Conservation (phyloP, 225 moss, liverwort and hornwort genomes). For the Pseudoscleropodium purum region DNA sequence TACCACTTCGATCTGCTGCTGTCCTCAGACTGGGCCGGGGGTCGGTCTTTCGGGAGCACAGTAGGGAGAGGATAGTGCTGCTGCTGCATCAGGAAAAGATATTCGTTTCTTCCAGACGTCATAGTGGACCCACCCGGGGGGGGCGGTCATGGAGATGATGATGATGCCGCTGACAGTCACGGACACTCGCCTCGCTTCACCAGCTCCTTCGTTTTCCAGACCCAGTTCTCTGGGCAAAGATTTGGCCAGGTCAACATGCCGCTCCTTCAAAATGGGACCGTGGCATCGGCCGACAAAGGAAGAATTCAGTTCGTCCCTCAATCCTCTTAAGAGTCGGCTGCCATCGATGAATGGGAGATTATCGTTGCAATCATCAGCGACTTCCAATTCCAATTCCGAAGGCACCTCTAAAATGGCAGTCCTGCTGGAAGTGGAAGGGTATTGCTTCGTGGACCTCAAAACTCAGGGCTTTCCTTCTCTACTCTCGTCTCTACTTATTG, state of each 20-base stretch:
- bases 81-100: background rate
- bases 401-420: constrained; percentile 36
- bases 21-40: background rate
- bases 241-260: background rate
- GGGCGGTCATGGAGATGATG: background rate
- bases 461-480: background rate
- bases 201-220: background rate
- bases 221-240: constrained; percentile 2
- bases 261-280: background rate
- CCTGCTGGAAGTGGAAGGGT: constrained; percentile 88
- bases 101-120: background rate
- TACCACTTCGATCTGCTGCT: background rate
- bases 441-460: background rate
- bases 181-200: background rate
- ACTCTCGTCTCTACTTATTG: background rate
- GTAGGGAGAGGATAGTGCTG: background rate
- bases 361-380: constrained; percentile 4
- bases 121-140: background rate
- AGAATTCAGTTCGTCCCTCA: background rate
- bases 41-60: background rate
- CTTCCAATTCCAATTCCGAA: constrained; percentile 3
- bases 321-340: background rate
- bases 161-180: constrained; percentile 6
- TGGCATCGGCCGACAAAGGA: background rate
- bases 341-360: constrained; percentile 6